phyloP scores from a whole-genome alignment of 169 alveolate genomes.

The Plasmodium coatneyi region DNA sequence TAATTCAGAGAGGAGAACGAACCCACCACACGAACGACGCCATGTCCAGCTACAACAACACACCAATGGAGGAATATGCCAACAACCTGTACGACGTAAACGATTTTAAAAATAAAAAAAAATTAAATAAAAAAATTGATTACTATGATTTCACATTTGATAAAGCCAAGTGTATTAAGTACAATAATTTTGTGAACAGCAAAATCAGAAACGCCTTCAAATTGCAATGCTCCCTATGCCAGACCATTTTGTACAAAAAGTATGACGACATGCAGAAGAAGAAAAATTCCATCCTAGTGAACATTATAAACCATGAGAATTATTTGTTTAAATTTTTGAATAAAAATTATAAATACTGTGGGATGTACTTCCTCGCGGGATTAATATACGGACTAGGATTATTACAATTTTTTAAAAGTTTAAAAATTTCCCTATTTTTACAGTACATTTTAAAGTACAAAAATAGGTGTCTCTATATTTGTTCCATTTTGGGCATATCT shows the following conservation, averaged over 20 bases:
- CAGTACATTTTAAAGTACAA: slow-evolving; percentile 69
- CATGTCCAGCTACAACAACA: slow-evolving; percentile 29
- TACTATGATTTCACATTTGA: slow-evolving; percentile 70
- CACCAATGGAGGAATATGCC: slow-evolving; percentile 5
- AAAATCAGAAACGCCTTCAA: slow-evolving; percentile 57
- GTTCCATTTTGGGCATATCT: slow-evolving; percentile 53
- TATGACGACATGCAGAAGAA: slow-evolving; percentile 19
- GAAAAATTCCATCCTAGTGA: slow-evolving; percentile 12
- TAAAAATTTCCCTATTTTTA: slow-evolving; percentile 42
- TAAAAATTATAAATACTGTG: slow-evolving; percentile 64
- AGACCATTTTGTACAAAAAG: slow-evolving; percentile 63
- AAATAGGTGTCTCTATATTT: slow-evolving; percentile 70
- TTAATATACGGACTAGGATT: slow-evolving; percentile 72
- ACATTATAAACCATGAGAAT: slow-evolving; percentile 48
- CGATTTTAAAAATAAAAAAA: slow-evolving; percentile 1
- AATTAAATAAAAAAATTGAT: slow-evolving; percentile 32
- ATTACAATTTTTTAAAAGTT: slow-evolving; percentile 53
- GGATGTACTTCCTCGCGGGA: slow-evolving; percentile 55
- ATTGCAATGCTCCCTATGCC: slow-evolving; percentile 67
- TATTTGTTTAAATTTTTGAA: slow-evolving; percentile 72
- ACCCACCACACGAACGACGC: background rate
- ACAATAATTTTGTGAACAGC: slow-evolving; percentile 37
- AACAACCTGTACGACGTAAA: slow-evolving; percentile 17
- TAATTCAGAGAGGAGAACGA: background rate
- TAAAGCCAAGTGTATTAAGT: slow-evolving; percentile 24